Evolutionary conservation across 2,329 filamentous ascomycete species (phyloP).

Genomic region (Sarocladium brachiariae): DNA sequence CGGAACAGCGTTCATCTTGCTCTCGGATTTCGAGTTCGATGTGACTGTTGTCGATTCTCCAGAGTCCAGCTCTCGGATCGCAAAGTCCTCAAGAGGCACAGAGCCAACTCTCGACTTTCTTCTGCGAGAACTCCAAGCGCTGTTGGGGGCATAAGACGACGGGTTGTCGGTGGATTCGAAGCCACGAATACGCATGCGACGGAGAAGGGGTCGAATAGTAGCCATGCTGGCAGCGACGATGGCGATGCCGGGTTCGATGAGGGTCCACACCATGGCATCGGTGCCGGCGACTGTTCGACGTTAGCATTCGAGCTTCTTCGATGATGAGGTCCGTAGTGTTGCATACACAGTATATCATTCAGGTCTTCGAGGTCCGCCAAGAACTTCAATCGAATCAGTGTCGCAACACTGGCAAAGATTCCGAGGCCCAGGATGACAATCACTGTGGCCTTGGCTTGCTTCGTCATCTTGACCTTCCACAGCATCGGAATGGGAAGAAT

Average conservation of each 20-base stretch:
- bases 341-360: constrained; percentile 42
- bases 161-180: constrained; percentile 35
- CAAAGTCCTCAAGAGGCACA: constrained; percentile 25
- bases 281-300: constrained; percentile 35
- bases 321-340: neutral
- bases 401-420: constrained; percentile 49
- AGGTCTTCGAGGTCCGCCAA: constrained; percentile 36
- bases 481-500: constrained; percentile 47
- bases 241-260: constrained; percentile 50
- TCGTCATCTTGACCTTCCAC: constrained; percentile 47
- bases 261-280: constrained; percentile 48
- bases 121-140: neutral
- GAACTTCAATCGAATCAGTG: constrained; percentile 44
- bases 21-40: constrained; percentile 10
- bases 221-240: constrained; percentile 47
- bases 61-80: constrained; percentile 22
- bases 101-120: neutral
- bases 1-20: constrained; percentile 10
- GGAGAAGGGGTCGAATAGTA: constrained; percentile 48
- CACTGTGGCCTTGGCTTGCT: constrained; percentile 44
- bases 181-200: constrained; percentile 38
- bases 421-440: constrained; percentile 42
- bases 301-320: constrained; percentile 14
- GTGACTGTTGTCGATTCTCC: constrained; percentile 4
- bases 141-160: constrained; percentile 1